Percentiles rank a stretch among this genome's conserved stretches.
Conservation (phyloP, 2,329 filamentous ascomycete species). For the Calonectria hawksworthii region DNA sequence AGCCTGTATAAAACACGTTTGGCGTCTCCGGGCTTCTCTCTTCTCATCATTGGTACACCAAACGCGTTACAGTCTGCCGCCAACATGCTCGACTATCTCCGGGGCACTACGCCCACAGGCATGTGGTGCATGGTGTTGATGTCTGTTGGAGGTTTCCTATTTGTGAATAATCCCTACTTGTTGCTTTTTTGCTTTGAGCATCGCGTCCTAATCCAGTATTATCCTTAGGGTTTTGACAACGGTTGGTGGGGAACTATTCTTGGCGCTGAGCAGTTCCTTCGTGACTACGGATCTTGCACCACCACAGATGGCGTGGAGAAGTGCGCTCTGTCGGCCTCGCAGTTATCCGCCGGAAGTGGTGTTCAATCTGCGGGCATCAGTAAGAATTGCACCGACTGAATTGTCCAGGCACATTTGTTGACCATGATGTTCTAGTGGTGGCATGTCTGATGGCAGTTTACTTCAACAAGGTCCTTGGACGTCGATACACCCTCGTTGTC, state of each 20-base stretch:
- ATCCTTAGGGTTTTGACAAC: background rate
- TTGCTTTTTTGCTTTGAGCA: background rate
- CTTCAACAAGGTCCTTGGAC: background rate
- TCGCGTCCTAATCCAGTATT: background rate
- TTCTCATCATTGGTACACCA: background rate
- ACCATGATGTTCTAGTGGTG: background rate
- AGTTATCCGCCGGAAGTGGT: background rate
- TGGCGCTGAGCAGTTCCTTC: background rate
- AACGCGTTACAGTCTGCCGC: background rate
- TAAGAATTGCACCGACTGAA: background rate
- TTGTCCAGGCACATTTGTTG: background rate
- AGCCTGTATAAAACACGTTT: conserved; percentile 7
- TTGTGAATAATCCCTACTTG: background rate
- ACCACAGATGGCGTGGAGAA: background rate
- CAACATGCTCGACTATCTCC: background rate
- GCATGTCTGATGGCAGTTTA: background rate
- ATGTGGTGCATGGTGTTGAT: conserved; percentile 8
- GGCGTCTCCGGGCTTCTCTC: background rate
- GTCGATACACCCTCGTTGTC: background rate
- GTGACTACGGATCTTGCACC: background rate
- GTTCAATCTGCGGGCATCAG: background rate
- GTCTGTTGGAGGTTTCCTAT: background rate
- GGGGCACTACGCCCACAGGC: conserved; percentile 1
- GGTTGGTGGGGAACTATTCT: conserved; percentile 6
- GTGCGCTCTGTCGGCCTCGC: background rate